Evolutionary conservation across 2,329 filamentous ascomycete genomes (phyloP).

Genomic region (Neocucurbitaria cava): DNA sequence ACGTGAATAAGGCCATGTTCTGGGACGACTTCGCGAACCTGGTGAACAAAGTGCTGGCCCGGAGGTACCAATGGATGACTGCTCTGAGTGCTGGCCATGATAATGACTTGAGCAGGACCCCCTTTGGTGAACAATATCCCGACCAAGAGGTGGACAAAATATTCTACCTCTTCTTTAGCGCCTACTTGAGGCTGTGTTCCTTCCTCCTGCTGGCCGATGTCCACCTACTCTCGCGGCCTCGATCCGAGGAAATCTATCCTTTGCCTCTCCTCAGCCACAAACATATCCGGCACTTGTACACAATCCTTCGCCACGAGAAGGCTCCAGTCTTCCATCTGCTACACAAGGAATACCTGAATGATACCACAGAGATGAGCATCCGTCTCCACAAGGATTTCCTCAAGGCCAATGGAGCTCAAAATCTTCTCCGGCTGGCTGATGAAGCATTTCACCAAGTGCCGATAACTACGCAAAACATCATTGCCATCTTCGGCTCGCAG

Average conservation of each 20-base stretch:
- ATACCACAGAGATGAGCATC: slow-evolving; percentile 25
- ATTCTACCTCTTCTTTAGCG: slow-evolving; percentile 35
- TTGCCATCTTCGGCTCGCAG: slow-evolving; percentile 26
- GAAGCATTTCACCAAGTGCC: slow-evolving; percentile 29
- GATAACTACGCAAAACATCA: slow-evolving; percentile 15
- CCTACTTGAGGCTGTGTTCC: slow-evolving; percentile 37
- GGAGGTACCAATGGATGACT: slow-evolving; percentile 32
- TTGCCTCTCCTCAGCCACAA: slow-evolving; percentile 33
- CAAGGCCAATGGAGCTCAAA: slow-evolving; percentile 28
- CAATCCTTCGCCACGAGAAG: slow-evolving; percentile 35
- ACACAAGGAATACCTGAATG: slow-evolving; percentile 34
- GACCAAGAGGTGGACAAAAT: slow-evolving; percentile 31
- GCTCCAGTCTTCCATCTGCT: slow-evolving; percentile 33
- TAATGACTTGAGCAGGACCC: slow-evolving; percentile 30
- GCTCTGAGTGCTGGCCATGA: slow-evolving; percentile 11
- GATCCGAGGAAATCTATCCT: slow-evolving; percentile 22
- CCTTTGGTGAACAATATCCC: slow-evolving; percentile 39
- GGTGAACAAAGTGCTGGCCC: slow-evolving; percentile 34
- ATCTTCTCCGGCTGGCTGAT: slow-evolving; percentile 32
- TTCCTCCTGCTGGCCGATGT: slow-evolving; percentile 36
- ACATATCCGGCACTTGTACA: slow-evolving; percentile 35
- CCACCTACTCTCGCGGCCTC: slow-evolving; percentile 23
- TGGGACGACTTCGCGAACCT: slow-evolving; percentile 45
- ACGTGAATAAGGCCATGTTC: slow-evolving; percentile 34
- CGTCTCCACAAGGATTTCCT: slow-evolving; percentile 36